A percentile compares a stretch with the other conserved stretches of the same genome.
These are phyloP conservation scores for Cerrena zonata DNA, from an alignment of 1,284 basidiomycete species.

Conservation along the genomic window DNA sequence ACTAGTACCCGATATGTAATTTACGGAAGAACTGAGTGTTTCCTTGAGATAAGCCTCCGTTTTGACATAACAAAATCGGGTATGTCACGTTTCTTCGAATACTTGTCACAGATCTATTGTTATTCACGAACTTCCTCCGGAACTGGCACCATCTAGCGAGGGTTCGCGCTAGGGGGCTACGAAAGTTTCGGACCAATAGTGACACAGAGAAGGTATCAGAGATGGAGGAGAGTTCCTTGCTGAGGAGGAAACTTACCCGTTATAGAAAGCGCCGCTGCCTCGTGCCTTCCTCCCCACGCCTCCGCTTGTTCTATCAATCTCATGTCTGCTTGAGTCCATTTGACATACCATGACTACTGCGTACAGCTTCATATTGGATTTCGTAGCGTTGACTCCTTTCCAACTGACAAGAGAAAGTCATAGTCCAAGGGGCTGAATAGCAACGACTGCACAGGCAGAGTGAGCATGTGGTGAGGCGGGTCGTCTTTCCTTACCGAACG, in stretches of 20 bases:
- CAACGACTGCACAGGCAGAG: too few species aligned
- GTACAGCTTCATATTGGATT: too few species aligned
- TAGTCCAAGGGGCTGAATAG: too few species aligned
- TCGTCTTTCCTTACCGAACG: background rate
- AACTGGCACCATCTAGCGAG: background rate
- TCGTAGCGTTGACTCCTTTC: too few species aligned
- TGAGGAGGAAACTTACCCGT: background rate
- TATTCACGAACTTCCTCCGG: too few species aligned
- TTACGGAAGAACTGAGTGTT: slow-evolving; percentile 3
- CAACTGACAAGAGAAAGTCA: too few species aligned
- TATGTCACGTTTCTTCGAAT: background rate
- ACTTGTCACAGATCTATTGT: background rate
- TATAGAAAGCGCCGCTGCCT: background rate
- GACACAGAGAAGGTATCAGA: background rate
- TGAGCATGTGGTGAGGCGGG: background rate
- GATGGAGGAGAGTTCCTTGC: background rate
- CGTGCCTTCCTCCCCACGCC: background rate
- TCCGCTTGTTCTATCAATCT: background rate
- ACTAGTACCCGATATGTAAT: slow-evolving; percentile 1
- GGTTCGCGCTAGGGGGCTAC: background rate
- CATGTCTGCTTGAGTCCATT: background rate
- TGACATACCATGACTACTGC: too few species aligned
- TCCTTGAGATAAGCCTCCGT: background rate
- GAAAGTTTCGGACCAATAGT: background rate
- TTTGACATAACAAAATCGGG: background rate